A percentile compares a stretch with the other conserved stretches of the same genome.
Conservation (phyloP, 257 asterid species). For the Phtheirospermum japonicum region DNA sequence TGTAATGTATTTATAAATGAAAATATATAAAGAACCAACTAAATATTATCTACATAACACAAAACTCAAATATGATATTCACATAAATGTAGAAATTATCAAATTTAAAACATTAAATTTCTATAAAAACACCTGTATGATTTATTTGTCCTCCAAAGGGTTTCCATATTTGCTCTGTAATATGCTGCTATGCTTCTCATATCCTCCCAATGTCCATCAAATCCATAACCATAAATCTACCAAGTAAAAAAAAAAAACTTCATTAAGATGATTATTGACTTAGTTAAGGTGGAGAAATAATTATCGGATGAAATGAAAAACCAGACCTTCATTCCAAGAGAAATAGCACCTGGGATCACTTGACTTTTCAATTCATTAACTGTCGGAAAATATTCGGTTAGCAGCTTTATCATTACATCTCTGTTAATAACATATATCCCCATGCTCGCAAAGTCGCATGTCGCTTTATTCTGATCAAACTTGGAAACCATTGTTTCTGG, state of each 20-base stretch:
- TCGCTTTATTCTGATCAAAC: constrained; percentile 7
- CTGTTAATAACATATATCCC: constrained; percentile 73
- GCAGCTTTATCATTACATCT: constrained; percentile 64
- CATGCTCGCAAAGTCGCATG: constrained; percentile 49
- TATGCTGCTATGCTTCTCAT: constrained; percentile 76
- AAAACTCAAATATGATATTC: too few species aligned
- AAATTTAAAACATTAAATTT: too few species aligned
- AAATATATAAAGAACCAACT: too few species aligned
- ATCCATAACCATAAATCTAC: constrained; percentile 56
- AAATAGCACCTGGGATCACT: constrained; percentile 68
- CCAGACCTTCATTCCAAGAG: constrained; percentile 78
- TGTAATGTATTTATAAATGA: too few species aligned
- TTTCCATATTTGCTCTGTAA: constrained; percentile 73
- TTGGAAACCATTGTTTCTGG: constrained; percentile 5
- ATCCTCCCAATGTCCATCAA: constrained; percentile 85
- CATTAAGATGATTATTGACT: background rate
- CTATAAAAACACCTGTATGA: constrained; percentile 40
- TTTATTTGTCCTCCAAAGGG: constrained; percentile 40
- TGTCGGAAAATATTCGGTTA: constrained; percentile 54
- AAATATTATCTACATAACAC: too few species aligned
- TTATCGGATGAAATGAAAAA: too few species aligned
- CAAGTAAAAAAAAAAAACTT: constrained; percentile 3
- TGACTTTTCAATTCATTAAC: constrained; percentile 64
- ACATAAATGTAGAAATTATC: background rate
- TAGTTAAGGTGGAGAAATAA: background rate